phyloP scores from a whole-genome alignment of 768 basidiomycete genomes.

The Boletus vermiculosoides region DNA sequence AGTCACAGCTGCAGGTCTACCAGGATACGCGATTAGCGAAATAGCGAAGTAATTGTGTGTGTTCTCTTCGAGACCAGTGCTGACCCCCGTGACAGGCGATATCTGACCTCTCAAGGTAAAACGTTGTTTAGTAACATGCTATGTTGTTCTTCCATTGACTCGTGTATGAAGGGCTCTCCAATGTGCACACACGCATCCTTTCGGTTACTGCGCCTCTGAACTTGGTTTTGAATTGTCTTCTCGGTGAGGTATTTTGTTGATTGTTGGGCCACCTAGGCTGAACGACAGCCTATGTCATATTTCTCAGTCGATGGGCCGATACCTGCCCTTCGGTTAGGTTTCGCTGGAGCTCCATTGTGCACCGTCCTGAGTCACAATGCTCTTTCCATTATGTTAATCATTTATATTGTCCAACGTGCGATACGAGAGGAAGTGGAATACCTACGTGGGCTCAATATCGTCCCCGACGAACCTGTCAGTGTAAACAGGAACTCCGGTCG shows the following conservation, averaged over 20 bases:
- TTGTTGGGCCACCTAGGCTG: background rate
- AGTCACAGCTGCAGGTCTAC: constrained; percentile 41
- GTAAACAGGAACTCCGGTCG: background rate
- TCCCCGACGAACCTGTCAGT: constrained; percentile 9
- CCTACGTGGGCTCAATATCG: constrained; percentile 8
- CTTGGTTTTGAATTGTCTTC: constrained; percentile 25
- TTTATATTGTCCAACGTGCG: constrained; percentile 23
- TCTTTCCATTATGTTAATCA: constrained; percentile 19
- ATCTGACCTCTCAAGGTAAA: constrained; percentile 23
- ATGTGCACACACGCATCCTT: constrained; percentile 22
- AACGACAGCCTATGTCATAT: background rate
- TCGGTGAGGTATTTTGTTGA: constrained; percentile 11
- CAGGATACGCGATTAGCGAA: constrained; percentile 45
- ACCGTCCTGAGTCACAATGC: constrained; percentile 28
- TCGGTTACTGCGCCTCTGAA: constrained; percentile 25
- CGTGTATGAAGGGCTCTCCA: constrained; percentile 20
- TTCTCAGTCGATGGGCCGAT: constrained; percentile 25
- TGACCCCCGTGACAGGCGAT: constrained; percentile 17
- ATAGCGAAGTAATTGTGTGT: constrained; percentile 34
- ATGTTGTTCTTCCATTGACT: background rate
- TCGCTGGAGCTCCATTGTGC: constrained; percentile 28
- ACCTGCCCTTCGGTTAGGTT: constrained; percentile 26
- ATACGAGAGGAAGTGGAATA: constrained; percentile 20
- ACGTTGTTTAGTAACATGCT: background rate
- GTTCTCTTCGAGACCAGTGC: background rate